Base-by-base conservation (phyloP, 1,284 basidiomycete species). In the Marasmius tenuissimus region DNA sequence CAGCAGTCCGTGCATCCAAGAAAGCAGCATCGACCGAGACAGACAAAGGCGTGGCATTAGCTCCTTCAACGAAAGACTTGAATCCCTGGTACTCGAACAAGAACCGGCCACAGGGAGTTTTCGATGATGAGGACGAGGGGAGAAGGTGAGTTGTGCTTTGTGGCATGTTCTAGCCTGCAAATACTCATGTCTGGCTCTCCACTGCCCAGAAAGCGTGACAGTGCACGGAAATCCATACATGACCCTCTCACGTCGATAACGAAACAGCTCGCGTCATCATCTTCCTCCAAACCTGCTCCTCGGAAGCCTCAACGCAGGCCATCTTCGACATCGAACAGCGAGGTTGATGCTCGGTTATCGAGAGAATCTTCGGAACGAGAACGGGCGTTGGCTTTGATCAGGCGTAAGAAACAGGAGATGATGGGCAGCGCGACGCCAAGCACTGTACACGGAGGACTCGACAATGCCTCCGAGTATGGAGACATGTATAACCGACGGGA, bases 201-300 rank as follows among this genome's bases (percentile, higher is more conserved):
- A 16, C 8, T 42, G n/a, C 50, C 14, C 67, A 91, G 90, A 66
- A 76, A 78, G 61, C 84, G 86, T 42, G 91, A 92, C 63, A 75
- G 84, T 8, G 78, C 77, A 3, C 81, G 82, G 9, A 91, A 92
- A 70, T 82, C 82, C 0, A 77, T 75, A 8, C 81, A 88, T 56
- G 91, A 93, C 69, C 91, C 91, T 4, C 78, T 93, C 5, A 87
- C 88, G 3, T 85, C 85, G 9, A 92, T 93, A 66, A 87, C 86
- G n/a, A 79, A 83, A 51, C 83, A 87, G 64, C 80, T 92, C 3
- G 78, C 81, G 2, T 73, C 81, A 6, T 78, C 78, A 1, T 65
- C 71, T 34, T 66, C 74, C 58, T 61, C 70, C 57, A 62, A 70
- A 42, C 45, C 69, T 58, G 56, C 65, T 60, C 60, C 73, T 64